Evolutionary conservation across 2,329 filamentous ascomycete genomes (phyloP).

Genomic region (Ophiocordyceps camponoti-floridani): DNA sequence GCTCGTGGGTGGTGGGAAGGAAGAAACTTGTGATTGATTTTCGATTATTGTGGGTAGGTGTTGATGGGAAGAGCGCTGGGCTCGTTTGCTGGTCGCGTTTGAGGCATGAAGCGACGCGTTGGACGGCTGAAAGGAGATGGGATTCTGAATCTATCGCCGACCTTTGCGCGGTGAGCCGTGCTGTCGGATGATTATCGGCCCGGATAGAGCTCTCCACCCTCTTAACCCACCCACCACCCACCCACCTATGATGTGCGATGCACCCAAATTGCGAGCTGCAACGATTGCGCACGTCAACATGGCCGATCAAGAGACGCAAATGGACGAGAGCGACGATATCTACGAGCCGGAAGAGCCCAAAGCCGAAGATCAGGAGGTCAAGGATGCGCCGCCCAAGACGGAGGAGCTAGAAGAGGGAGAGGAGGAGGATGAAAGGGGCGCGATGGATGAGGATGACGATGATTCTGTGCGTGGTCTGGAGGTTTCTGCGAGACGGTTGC

Average conservation of each 20-base stretch:
- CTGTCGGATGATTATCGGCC: conserved; percentile 15
- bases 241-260: too few relatives aligned
- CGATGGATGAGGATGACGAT: conserved; percentile 41
- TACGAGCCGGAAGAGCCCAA: conserved; percentile 42
- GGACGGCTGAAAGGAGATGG: not conserved
- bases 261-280: too few relatives aligned
- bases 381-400: conserved; percentile 16
- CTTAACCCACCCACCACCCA: too few relatives aligned
- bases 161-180: not conserved
- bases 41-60: too few relatives aligned
- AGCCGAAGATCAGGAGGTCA: conserved; percentile 13
- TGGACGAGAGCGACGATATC: conserved; percentile 51
- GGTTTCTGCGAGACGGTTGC: not conserved
- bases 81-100: conserved; percentile 39
- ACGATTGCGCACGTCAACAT: not conserved
- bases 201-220: conserved; percentile 4
- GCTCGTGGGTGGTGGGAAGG: too few relatives aligned
- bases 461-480: conserved; percentile 14
- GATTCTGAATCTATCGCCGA: not conserved
- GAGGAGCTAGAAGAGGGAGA: conserved; percentile 47
- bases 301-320: conserved; percentile 32
- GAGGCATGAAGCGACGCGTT: conserved; percentile 20
- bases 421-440: conserved; percentile 42
- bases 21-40: too few relatives aligned
- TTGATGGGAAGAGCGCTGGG: conserved; percentile 46